phyloP scores from a whole-genome alignment of 768 basidiomycete species.

The Mycena vulgaris region DNA sequence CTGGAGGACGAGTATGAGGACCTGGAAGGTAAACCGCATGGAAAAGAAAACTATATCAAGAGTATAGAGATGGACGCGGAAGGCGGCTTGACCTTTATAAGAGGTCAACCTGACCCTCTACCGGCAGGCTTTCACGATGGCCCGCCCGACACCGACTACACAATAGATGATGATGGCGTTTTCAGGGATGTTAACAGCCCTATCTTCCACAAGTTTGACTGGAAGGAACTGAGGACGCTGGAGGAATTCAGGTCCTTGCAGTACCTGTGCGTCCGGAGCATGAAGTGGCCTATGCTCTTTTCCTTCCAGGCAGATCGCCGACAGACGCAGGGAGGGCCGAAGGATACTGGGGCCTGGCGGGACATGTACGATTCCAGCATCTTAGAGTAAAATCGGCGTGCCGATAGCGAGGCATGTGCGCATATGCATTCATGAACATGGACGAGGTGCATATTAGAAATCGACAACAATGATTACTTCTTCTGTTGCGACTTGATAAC shows the following conservation, averaged over 20 bases:
- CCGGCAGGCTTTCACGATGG: no score
- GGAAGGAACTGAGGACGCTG: neutral
- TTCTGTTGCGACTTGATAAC: conserved; percentile 95
- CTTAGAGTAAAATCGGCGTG: no score
- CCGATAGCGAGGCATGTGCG: conserved; percentile 24
- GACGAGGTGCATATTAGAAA: conserved; percentile 31
- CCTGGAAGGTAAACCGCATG: neutral
- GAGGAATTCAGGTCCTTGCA: neutral
- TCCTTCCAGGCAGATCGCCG: neutral
- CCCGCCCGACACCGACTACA: neutral
- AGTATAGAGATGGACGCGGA: no score
- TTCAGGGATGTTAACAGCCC: neutral
- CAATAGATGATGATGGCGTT: neutral
- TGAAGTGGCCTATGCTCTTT: neutral
- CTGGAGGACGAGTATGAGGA: conserved; percentile 4
- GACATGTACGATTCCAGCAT: neutral
- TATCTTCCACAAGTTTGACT: conserved; percentile 3
- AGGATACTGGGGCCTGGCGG: neutral
- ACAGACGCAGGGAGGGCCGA: neutral
- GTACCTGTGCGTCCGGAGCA: neutral
- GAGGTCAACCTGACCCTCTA: no score
- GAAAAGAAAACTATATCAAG: no score
- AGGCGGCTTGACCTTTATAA: no score
- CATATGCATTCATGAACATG: conserved; percentile 34
- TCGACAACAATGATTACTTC: conserved; percentile 43